These are phyloP conservation scores for Cladophialophora bantiana DNA, from an alignment of 2,329 filamentous ascomycete genomes.

Conservation along the genomic window DNA sequence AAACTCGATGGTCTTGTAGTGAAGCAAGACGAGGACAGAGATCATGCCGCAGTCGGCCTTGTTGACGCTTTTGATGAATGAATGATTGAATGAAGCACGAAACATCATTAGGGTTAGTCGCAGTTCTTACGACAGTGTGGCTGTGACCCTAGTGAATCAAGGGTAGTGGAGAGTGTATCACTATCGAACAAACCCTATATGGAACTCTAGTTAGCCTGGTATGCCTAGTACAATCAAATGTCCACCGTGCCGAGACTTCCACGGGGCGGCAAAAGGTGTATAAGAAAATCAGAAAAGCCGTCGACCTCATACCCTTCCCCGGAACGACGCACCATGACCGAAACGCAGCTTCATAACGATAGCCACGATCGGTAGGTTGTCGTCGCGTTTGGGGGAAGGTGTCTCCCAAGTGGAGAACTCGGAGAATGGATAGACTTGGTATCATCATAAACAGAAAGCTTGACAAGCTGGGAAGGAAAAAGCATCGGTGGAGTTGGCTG, in stretches of 20 bases:
- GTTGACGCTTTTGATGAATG: constrained; percentile 32
- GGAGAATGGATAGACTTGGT: constrained; percentile 70
- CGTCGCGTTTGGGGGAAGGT: constrained; percentile 18
- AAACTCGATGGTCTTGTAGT: constrained; percentile 72
- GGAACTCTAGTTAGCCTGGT: constrained; percentile 1
- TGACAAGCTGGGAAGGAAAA: not conserved
- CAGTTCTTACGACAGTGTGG: not conserved
- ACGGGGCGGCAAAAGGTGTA: not conserved
- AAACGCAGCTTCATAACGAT: constrained; percentile 36
- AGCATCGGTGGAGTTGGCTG: not conserved
- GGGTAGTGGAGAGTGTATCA: not conserved
- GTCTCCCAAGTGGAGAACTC: constrained; percentile 47
- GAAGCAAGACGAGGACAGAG: constrained; percentile 26
- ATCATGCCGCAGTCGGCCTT: constrained; percentile 18
- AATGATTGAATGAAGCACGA: constrained; percentile 7
- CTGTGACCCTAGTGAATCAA: not conserved
- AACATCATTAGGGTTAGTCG: constrained; percentile 5
- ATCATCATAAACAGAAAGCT: constrained; percentile 57
- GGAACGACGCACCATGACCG: constrained; percentile 14
- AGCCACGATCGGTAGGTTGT: constrained; percentile 20
- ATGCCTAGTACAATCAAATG: not conserved
- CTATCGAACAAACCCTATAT: constrained; percentile 14
- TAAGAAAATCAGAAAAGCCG: constrained; percentile 40
- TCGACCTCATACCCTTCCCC: constrained; percentile 40
- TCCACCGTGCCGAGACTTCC: not conserved